Evolutionary conservation across 257 asterid genomes (phyloP).

Genomic region (Rubia yunnanensis): DNA sequence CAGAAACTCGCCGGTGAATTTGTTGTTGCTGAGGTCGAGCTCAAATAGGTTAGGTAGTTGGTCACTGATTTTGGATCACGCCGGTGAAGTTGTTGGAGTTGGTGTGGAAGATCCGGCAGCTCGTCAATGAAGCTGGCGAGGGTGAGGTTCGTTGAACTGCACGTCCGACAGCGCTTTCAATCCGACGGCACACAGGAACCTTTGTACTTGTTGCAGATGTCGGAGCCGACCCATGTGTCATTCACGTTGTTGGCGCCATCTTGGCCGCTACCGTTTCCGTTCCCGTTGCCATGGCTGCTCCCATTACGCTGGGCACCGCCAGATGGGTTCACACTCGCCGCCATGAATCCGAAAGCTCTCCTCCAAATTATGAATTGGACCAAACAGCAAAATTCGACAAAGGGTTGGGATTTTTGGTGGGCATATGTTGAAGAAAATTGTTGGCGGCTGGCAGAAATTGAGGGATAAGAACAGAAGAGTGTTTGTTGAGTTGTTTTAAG

Average conservation of each 20-base stretch:
- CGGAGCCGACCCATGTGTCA: slow-evolving; percentile 27
- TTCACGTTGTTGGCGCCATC: slow-evolving; percentile 28
- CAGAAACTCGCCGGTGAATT: too few relatives aligned
- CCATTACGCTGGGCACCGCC: slow-evolving; percentile 13
- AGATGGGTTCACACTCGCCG: slow-evolving; percentile 78
- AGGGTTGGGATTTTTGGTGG: not conserved
- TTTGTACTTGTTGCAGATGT: too few relatives aligned
- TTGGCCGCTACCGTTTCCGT: slow-evolving; percentile 27
- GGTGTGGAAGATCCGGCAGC: too few relatives aligned
- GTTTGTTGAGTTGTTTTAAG: not conserved
- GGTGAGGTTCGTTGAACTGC: too few relatives aligned
- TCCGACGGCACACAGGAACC: too few relatives aligned
- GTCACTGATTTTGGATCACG: too few relatives aligned
- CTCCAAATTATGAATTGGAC: too few relatives aligned
- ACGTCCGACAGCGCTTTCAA: too few relatives aligned
- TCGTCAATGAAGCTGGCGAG: too few relatives aligned
- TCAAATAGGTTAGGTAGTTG: too few relatives aligned
- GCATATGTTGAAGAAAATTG: not conserved
- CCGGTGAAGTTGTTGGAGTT: too few relatives aligned
- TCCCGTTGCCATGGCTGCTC: slow-evolving; percentile 20
- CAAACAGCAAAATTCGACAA: not conserved
- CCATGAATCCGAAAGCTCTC: slow-evolving; percentile 35
- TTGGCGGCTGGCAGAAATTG: not conserved
- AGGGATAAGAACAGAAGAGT: slow-evolving; percentile 3
- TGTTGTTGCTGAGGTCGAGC: too few relatives aligned